phyloP scores from a whole-genome alignment of 1,284 basidiomycete species.

The Coriolopsis trogii region DNA sequence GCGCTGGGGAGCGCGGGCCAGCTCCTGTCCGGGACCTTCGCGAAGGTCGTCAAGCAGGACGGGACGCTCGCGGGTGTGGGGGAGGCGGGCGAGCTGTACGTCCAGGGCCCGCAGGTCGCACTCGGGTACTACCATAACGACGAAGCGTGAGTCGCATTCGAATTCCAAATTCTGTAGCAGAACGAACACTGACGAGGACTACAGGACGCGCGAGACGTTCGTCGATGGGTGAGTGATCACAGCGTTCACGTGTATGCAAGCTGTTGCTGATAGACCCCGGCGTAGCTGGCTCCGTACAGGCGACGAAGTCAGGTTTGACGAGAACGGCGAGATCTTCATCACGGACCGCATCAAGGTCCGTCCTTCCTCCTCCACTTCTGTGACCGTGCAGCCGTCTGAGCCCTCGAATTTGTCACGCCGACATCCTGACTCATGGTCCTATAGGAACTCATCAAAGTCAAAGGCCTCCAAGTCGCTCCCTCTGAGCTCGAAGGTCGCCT shows the following conservation, averaged over 20 bases:
- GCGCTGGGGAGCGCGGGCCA: conserved; percentile 40
- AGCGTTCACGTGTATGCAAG: not conserved
- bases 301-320: conserved; percentile 62
- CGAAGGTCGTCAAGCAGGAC: conserved; percentile 61
- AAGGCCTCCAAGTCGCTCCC: conserved; percentile 38
- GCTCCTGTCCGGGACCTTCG: conserved; percentile 39
- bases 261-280: conserved; percentile 22
- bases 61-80: conserved; percentile 61
- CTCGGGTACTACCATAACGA: conserved; percentile 57
- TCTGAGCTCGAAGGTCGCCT: conserved; percentile 56
- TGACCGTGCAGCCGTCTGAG: not conserved
- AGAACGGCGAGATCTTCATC: conserved; percentile 62
- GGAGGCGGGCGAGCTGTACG: conserved; percentile 68
- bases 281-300: conserved; percentile 65
- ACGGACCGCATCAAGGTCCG: conserved; percentile 69
- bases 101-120: conserved; percentile 62
- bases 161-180: not conserved
- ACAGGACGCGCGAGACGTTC: conserved; percentile 61
- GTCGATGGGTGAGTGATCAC: conserved; percentile 38
- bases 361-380: not conserved
- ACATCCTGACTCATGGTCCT: too few relatives aligned
- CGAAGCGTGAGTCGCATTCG: conserved; percentile 62
- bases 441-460: conserved; percentile 38
- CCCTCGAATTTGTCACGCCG: not conserved
- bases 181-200: not conserved